These are phyloP conservation scores for Parasitella parasitica DNA, from an alignment of 371 early-diverging fungal species.

Conservation along the genomic window DNA sequence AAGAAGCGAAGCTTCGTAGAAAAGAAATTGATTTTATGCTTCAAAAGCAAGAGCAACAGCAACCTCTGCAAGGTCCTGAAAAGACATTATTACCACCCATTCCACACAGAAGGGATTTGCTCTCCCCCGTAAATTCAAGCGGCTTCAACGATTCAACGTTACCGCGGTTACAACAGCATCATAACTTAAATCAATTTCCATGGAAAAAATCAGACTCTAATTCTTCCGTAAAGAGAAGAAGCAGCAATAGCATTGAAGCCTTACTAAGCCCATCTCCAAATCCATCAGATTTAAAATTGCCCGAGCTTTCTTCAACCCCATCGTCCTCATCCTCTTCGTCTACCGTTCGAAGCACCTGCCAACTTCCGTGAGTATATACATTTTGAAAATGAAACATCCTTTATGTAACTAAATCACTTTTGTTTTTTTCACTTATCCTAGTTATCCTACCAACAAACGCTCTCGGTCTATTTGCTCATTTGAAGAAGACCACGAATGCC, in stretches of 20 bases:
- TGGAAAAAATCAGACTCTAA: not conserved
- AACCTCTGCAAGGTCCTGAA: too few relatives aligned
- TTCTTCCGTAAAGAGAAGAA: slow-evolving; percentile 9
- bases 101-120: not conserved
- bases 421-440: not conserved
- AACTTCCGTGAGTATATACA: not conserved
- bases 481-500: not conserved
- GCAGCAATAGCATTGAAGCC: slow-evolving; percentile 18
- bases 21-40: slow-evolving; percentile 44
- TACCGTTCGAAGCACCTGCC: not conserved
- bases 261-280: slow-evolving; percentile 9
- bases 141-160: slow-evolving; percentile 3
- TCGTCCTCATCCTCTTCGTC: not conserved
- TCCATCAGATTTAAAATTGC: slow-evolving; percentile 5
- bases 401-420: too few relatives aligned
- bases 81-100: not conserved
- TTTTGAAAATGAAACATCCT: too few relatives aligned
- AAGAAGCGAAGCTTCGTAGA: slow-evolving; percentile 52
- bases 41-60: slow-evolving; percentile 7
- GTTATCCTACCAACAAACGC: not conserved
- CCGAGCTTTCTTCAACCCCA: slow-evolving; percentile 1
- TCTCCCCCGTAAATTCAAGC: not conserved
- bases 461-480: not conserved
- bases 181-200: not conserved
- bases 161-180: slow-evolving; percentile 3